Conservation (phyloP, 2,329 filamentous ascomycete species). For the Cladobotryum mycophilum region DNA sequence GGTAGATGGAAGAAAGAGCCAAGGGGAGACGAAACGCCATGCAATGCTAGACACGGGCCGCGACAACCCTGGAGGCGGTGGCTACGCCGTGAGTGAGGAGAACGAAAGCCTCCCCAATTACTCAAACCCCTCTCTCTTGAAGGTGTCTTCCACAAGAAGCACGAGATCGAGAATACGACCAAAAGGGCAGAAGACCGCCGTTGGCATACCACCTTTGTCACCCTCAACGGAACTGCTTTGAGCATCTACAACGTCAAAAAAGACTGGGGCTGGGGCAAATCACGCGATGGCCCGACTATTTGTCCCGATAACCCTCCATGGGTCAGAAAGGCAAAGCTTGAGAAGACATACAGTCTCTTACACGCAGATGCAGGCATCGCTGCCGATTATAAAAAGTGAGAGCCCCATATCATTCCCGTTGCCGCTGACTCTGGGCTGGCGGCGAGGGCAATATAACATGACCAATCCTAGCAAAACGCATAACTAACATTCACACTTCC, state of each 20-base stretch:
- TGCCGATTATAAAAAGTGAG: constrained; percentile 63
- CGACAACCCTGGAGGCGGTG: too few relatives aligned
- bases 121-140: constrained; percentile 49
- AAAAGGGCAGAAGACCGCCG: constrained; percentile 56
- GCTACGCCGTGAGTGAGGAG: not conserved
- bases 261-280: constrained; percentile 45
- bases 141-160: constrained; percentile 55
- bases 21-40: too few relatives aligned
- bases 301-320: constrained; percentile 46
- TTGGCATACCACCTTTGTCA: constrained; percentile 58
- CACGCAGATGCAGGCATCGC: constrained; percentile 72
- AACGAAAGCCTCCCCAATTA: constrained; percentile 43
- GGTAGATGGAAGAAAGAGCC: not conserved
- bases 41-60: too few relatives aligned
- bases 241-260: constrained; percentile 59
- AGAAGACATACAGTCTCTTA: constrained; percentile 65
- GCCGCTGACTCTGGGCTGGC: not conserved
- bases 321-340: constrained; percentile 47
- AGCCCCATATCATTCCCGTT: constrained; percentile 13
- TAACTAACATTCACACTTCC: not conserved
- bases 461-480: not conserved
- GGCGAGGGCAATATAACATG: not conserved
- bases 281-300: constrained; percentile 41
- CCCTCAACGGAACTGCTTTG: constrained; percentile 62
- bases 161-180: constrained; percentile 60